These are phyloP conservation scores for Trametes punicea DNA, from an alignment of 768 basidiomycete species.

Conservation along the genomic window DNA sequence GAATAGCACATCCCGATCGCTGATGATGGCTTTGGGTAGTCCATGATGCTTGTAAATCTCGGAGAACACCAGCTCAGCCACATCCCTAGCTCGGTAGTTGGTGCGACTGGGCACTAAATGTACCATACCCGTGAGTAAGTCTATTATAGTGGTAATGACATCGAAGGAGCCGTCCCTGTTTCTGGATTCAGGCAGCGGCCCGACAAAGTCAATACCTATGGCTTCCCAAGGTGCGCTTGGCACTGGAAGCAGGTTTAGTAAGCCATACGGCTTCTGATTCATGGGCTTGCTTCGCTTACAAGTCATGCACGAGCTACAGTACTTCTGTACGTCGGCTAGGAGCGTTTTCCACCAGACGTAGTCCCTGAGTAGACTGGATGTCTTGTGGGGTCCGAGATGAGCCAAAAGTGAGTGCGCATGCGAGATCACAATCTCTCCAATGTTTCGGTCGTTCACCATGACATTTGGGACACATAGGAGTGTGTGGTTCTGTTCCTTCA, in stretches of 20 bases:
- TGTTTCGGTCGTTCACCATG: conserved; percentile 9
- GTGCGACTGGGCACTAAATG: conserved; percentile 29
- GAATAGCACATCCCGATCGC: conserved; percentile 38
- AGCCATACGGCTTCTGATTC: conserved; percentile 21
- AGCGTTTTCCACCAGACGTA: conserved; percentile 36
- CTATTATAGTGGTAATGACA: conserved; percentile 25
- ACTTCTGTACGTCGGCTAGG: conserved; percentile 23
- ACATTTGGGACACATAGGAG: conserved; percentile 28
- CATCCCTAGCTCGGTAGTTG: conserved; percentile 30
- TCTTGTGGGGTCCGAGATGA: conserved; percentile 36
- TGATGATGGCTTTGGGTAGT: conserved; percentile 36
- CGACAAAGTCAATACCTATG: conserved; percentile 29
- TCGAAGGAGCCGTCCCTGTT: conserved; percentile 27
- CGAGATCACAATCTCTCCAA: conserved; percentile 30
- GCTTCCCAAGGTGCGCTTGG: conserved; percentile 25
- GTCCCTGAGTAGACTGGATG: conserved; percentile 30
- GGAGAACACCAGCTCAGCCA: conserved; percentile 36
- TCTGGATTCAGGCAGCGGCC: conserved; percentile 22
- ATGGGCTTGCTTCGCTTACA: conserved; percentile 20
- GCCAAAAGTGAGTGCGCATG: conserved; percentile 39
- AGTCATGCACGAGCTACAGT: conserved; percentile 19
- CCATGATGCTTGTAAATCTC: conserved; percentile 38
- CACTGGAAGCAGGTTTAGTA: conserved; percentile 22
- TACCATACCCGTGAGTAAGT: conserved; percentile 21
- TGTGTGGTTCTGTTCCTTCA: not conserved